Evolutionary conservation across 1,284 basidiomycete species (phyloP), one percentile per base, ranked within the genome.

Genomic region (Peniophora sp.): DNA sequence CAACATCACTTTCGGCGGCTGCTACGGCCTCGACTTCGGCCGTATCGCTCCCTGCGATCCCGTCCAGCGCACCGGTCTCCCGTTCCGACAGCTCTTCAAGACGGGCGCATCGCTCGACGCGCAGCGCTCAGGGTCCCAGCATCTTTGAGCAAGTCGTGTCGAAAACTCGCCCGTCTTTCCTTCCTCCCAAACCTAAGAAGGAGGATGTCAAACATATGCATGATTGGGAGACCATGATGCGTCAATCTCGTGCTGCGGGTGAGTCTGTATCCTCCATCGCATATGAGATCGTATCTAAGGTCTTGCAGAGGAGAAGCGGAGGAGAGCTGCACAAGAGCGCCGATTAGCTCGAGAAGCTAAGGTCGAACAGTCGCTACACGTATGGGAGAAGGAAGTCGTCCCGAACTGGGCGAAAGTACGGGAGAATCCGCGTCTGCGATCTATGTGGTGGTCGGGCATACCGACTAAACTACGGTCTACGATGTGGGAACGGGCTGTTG

Each of bases 211-310:
- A 83, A 56, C 93, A 97, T 68, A 73, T 92, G 62, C 82, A 85
- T 24, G 88, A 89, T 61, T 97, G 93, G 91, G 83, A 92, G 62
- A 68, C 76, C 41, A 96, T 97, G 91, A 97, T 97, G 94, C 82
- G 81, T 60, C 77, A 71, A 47, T 89, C 87, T 67, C 78, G 83
- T 50, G 64, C 64, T n/a, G 77, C 81, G 58, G 86, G 89, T 90
- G 57, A 63, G 77, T 67, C 36, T 51, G 37, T 36, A 22, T 24
- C 41, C 54, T 37, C 5, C 27, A n/a, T 24, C 17, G 17, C 32
- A 17, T 23, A 14, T 41, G 15, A 24, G 24, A 35, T 20, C 27
- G 48, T 17, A 41, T 47, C 9, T 41, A n/a, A 27, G 39, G 35
- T 3, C 32, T 47, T 45, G n/a, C 54, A 89, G 86, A 85, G 63